Evolutionary conservation across 2,329 filamentous ascomycete species (phyloP), one percentile per base, ranked within the genome.

Genomic region (Alternaria longipes): DNA sequence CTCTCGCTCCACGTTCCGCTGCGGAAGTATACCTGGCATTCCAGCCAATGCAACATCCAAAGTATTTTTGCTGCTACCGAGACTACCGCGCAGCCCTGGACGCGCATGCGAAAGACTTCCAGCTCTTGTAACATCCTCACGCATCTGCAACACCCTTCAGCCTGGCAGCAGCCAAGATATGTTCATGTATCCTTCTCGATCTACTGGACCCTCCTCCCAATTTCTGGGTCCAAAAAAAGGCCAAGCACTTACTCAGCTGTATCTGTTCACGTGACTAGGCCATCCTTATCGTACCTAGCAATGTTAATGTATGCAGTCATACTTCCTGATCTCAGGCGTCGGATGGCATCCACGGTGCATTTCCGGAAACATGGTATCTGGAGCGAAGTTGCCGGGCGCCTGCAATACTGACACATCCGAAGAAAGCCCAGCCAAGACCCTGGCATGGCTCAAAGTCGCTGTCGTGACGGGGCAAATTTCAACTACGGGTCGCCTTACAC

Each of bases 351-450:
- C 40, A 60, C 45, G n/a, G 52, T 60, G 53, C 55, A 45, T 57
- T 64, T 61, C 66, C 59, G 49, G 50, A 64, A 69, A 64, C 59
- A 66, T 62, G 56, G 60, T 55, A 55, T 46, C 20, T 49, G 54
- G 57, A 66, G 62, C 65, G 63, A 62, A 58, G 26, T 22, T 36
- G 24, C 57, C 22, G 55, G 28, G 18, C 41, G 41, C 55, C 60
- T 60, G 54, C 26, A 32, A 26, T 26, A 44, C 24, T 46, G 30
- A 36, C 16, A 51, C 11, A 41, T 34, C 38, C 14, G 22, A 36
- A 30, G 20, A 14, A n/a, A 38, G 18, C n/a, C 24, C 36, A 30
- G 30, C 36, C 30, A 38, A 30, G 14, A 38, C 30, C 32, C 20
- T 32, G n/a, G 24, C 42, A 32, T 22, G n/a, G 32, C 26, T 52